A percentile compares a stretch with the other conserved stretches of the same genome.
phyloP scores from a whole-genome alignment of 306 rosid genomes.

The Ceratonia siliqua region DNA sequence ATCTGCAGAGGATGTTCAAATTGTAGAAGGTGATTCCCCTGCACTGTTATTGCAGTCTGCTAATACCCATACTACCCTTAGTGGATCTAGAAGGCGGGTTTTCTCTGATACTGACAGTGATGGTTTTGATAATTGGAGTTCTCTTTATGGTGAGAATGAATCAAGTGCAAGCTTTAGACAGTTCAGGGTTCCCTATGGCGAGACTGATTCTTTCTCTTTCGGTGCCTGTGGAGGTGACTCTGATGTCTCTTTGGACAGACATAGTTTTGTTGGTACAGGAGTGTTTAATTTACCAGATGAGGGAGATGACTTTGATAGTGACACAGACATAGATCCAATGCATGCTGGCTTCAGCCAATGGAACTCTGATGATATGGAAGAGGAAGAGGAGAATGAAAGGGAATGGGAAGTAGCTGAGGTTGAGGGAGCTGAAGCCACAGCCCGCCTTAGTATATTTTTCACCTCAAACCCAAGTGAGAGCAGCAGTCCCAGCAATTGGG shows the following conservation, averaged over 20 bases:
- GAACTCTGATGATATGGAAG: conserved; percentile 64
- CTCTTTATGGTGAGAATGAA: conserved; percentile 72
- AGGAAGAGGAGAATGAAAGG: conserved; percentile 46
- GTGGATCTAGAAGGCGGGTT: conserved; percentile 65
- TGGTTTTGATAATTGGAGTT: conserved; percentile 66
- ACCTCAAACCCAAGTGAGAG: conserved; percentile 47
- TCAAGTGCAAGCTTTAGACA: conserved; percentile 66
- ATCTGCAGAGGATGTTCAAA: conserved; percentile 55
- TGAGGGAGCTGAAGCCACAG: conserved; percentile 52
- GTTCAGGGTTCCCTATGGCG: conserved; percentile 56
- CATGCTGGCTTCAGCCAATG: conserved; percentile 73
- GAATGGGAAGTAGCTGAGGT: conserved; percentile 59
- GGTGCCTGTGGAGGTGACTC: conserved; percentile 86
- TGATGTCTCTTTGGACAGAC: conserved; percentile 77
- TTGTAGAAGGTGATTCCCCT: conserved; percentile 47
- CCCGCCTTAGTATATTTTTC: conserved; percentile 48
- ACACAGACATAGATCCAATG: conserved; percentile 96
- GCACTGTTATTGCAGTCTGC: conserved; percentile 48
- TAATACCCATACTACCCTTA: conserved; percentile 67
- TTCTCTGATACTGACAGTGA: conserved; percentile 84
- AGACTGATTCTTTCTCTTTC: conserved; percentile 66
- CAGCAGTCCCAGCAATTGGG: conserved; percentile 40
- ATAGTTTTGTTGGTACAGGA: conserved; percentile 65
- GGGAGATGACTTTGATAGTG: conserved; percentile 62
- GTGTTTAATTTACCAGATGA: conserved; percentile 49